Evolutionary conservation across 108 stramenopile species (phyloP), one percentile per base, ranked within the genome.

Genomic region (Heterococcus sp.): DNA sequence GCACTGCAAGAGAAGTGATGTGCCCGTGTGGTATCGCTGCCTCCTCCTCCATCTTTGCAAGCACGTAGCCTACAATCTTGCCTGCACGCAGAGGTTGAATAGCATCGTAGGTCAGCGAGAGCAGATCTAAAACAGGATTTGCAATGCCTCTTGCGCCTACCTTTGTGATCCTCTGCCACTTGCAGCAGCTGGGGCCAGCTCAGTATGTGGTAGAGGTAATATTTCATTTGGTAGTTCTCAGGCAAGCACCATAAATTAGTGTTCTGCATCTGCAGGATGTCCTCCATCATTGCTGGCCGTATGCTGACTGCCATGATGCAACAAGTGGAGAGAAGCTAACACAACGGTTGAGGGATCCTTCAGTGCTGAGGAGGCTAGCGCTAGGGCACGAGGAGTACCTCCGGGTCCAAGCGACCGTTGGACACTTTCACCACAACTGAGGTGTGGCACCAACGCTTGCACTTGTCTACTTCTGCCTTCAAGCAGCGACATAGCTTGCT

Each of bases 171-270:
- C 73, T 82, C 81, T 27, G 81, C 81, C 28, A 99, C 98, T 92
- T 95, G 95, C 2, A 97, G 90, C 21, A 99, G 89, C 74, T 98
- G 97, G 26, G 98, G 98, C 97, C 98, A 99, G 35, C 93, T 92
- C 28, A 99, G 88, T 38, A 94, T 80, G 72, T 98, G 97, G 89
- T 98, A 99, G 35, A 97, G 92, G 84, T 99, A 99, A 81, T 99
- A 99, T 75, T 95, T 95, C 82, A 97, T 90, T 90, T 95, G 94
- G 75, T 99, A 99, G 87, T 99, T 99, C 83, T 99, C 98, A 35
- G 98, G 98, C 65, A 99, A 89, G 85, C 98, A 99, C 95, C 95
- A 96, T 34, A 99, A 89, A 84, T 99, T 99, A 65, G 95, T 93
- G 38, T 89, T 94, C 82, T 98, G 97, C 92, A 99, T 97, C 78